Evolutionary conservation across 2,329 filamentous ascomycete genomes (phyloP).

Genomic region (Aspergillus bombycis): DNA sequence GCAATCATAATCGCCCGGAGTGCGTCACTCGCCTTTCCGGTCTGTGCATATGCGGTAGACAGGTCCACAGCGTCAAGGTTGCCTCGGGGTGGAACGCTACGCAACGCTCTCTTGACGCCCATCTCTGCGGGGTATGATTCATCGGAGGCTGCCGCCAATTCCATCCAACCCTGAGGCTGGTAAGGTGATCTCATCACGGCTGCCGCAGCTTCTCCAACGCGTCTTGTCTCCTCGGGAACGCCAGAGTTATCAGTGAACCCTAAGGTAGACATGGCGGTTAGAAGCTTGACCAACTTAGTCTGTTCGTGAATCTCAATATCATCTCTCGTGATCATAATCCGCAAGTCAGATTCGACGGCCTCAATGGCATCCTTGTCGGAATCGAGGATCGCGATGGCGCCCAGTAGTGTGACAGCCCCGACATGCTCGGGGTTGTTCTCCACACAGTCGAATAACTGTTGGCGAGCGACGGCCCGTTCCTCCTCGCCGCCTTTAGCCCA

Average conservation of each 20-base stretch:
- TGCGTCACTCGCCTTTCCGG: constrained; percentile 71
- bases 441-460: constrained; percentile 78
- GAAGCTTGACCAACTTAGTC: constrained; percentile 70
- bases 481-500: constrained; percentile 84
- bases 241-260: constrained; percentile 49
- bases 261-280: constrained; percentile 72
- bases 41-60: constrained; percentile 73
- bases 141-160: constrained; percentile 65
- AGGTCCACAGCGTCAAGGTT: constrained; percentile 70
- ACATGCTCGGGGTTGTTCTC: constrained; percentile 75
- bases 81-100: constrained; percentile 73
- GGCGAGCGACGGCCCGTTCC: constrained; percentile 74
- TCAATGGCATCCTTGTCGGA: constrained; percentile 76
- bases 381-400: constrained; percentile 81
- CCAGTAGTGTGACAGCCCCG: constrained; percentile 77
- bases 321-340: constrained; percentile 69
- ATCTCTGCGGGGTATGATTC: constrained; percentile 67
- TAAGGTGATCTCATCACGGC: constrained; percentile 81
- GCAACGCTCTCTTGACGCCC: constrained; percentile 76
- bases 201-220: constrained; percentile 68
- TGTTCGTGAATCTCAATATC: constrained; percentile 66
- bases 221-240: constrained; percentile 51
- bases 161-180: constrained; percentile 78
- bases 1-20: constrained; percentile 78
- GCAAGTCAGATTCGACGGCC: constrained; percentile 77